Evolutionary conservation across 2,329 filamentous ascomycete genomes (phyloP).

Genomic region (Fusarium nodosum): DNA sequence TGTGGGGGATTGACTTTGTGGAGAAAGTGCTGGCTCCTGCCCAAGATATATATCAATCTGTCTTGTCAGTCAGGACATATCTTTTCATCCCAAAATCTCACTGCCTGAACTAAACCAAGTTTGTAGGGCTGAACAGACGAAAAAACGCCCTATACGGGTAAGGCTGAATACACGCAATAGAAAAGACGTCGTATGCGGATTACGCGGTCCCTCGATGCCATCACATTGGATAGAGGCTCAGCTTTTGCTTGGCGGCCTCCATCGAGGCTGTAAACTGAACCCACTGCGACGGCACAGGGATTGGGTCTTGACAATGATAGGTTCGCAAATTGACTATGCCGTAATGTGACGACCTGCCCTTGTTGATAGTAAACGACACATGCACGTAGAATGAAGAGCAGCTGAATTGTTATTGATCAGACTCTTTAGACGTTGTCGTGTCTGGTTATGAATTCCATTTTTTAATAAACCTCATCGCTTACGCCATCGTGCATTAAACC

Average conservation of each 20-base stretch:
- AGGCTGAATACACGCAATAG: slow-evolving; percentile 5
- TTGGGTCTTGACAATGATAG: slow-evolving; percentile 3
- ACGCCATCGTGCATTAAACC: slow-evolving; percentile 23
- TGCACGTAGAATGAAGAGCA: background rate
- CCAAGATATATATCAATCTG: background rate
- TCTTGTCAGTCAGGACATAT: background rate
- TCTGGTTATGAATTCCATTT: slow-evolving; percentile 2
- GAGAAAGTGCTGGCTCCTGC: slow-evolving; percentile 11
- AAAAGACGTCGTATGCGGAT: slow-evolving; percentile 31
- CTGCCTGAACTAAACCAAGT: slow-evolving; percentile 11
- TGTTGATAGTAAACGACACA: background rate
- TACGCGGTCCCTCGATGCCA: slow-evolving; percentile 26
- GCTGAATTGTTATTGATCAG: slow-evolving; percentile 2
- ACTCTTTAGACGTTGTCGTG: background rate
- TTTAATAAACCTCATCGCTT: slow-evolving; percentile 24
- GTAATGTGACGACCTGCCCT: slow-evolving; percentile 7
- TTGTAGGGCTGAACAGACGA: slow-evolving; percentile 20
- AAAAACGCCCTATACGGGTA: slow-evolving; percentile 24
- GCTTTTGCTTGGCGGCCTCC: slow-evolving; percentile 33
- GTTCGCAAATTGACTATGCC: slow-evolving; percentile 9
- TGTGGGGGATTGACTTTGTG: slow-evolving; percentile 10
- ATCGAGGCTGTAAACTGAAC: slow-evolving; percentile 26
- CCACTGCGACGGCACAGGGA: slow-evolving; percentile 3
- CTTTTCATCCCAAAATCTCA: slow-evolving; percentile 4
- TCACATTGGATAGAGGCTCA: slow-evolving; percentile 22